These are phyloP conservation scores for Rosa lucieae DNA, from an alignment of 306 rosid species.

Conservation along the genomic window DNA sequence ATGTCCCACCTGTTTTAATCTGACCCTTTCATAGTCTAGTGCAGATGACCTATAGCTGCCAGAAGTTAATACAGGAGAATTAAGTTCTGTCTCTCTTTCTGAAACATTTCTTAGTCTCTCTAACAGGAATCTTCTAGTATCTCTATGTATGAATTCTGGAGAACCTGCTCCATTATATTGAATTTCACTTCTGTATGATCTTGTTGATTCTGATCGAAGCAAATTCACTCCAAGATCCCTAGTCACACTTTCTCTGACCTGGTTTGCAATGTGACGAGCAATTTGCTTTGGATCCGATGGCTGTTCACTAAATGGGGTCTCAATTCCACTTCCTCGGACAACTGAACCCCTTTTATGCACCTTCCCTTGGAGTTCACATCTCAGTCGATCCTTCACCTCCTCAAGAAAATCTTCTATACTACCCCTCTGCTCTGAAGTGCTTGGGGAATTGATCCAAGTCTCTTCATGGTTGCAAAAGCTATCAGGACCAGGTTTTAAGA, in stretches of 20 bases:
- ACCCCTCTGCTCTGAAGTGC: conserved; percentile 55
- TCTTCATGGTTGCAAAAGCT: conserved; percentile 57
- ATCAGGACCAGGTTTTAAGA: conserved; percentile 90
- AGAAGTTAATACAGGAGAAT: conserved; percentile 29
- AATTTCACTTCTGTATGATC: conserved; percentile 61
- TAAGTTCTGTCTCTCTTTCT: conserved; percentile 48
- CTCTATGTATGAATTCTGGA: conserved; percentile 64
- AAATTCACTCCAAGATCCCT: conserved; percentile 60
- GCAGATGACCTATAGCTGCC: conserved; percentile 46
- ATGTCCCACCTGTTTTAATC: conserved; percentile 37
- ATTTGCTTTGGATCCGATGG: conserved; percentile 72
- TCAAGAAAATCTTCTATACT: conserved; percentile 88
- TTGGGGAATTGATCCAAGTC: conserved; percentile 56
- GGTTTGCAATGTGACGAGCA: conserved; percentile 72
- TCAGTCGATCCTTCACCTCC: conserved; percentile 88
- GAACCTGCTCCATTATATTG: conserved; percentile 57
- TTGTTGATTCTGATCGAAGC: conserved; percentile 67
- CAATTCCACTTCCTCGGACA: conserved; percentile 83
- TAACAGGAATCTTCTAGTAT: conserved; percentile 64
- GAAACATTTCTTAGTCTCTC: conserved; percentile 60
- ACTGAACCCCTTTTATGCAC: conserved; percentile 48
- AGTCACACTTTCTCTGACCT: conserved; percentile 67
- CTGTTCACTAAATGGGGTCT: conserved; percentile 70
- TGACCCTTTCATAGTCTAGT: conserved; percentile 43
- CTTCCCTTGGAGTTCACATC: conserved; percentile 76